Conservation (phyloP, 495 filamentous ascomycete species). For the Annulohypoxylon moriforme region DNA sequence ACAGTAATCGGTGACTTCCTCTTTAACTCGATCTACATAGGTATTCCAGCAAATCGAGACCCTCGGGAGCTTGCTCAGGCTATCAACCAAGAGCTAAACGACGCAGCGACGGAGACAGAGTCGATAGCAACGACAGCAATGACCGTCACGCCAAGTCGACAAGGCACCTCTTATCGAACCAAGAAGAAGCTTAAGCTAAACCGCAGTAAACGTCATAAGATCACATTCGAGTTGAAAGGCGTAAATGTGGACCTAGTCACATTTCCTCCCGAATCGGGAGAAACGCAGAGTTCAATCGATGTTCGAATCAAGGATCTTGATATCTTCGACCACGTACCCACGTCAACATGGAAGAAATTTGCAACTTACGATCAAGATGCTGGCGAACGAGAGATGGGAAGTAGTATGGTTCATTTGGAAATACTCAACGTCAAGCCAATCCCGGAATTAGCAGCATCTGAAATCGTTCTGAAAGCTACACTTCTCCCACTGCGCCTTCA, state of each 20-base stretch:
- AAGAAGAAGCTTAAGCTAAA: conserved; percentile 77
- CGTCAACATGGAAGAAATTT: conserved; percentile 98
- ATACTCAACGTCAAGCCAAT: conserved; percentile 88
- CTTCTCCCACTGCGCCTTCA: conserved; percentile 90
- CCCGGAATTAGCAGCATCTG: conserved; percentile 83
- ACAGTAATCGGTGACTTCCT: conserved; percentile 92
- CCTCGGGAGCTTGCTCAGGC: conserved; percentile 80
- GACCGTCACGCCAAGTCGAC: conserved; percentile 68
- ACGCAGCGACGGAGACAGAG: conserved; percentile 86
- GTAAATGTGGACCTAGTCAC: conserved; percentile 85
- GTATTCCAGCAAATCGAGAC: conserved; percentile 86
- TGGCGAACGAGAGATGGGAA: conserved; percentile 83
- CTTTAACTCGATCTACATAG: conserved; percentile 99
- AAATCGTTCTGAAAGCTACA: conserved; percentile 87
- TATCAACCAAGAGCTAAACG: conserved; percentile 89
- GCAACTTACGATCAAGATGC: conserved; percentile 91
- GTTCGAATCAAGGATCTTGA: conserved; percentile 84
- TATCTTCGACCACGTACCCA: conserved; percentile 92
- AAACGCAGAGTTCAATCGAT: conserved; percentile 88
- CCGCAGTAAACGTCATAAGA: conserved; percentile 91
- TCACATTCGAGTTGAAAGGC: conserved; percentile 92
- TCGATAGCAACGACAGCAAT: conserved; percentile 80
- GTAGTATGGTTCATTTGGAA: conserved; percentile 90
- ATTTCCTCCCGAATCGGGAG: conserved; percentile 79
- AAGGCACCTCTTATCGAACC: conserved; percentile 55